Base-by-base conservation (phyloP, 176 grass and related monocot genomes). In the Cenchrus americanus region DNA sequence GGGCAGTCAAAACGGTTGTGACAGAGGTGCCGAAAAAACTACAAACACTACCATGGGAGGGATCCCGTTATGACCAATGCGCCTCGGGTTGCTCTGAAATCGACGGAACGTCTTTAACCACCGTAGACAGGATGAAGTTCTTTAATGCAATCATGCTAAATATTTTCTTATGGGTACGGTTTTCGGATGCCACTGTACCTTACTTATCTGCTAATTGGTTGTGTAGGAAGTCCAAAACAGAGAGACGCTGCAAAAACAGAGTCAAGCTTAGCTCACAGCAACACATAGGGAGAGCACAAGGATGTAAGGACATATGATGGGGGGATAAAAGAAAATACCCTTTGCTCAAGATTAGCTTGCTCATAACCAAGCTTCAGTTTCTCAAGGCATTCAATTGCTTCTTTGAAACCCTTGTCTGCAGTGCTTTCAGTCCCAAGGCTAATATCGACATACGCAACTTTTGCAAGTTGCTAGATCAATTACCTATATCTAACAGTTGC, bases 391-490 rank as follows among this genome's bases (percentile, higher is more conserved):
- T 88, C 68, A 73, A 32, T 73, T 52, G 71, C 48, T 73, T 53
- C 71, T 48, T 53, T 2, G 8, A 73, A 53, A 73, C 24, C 71
- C 27, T 21, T 14, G 17, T 34, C 71, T 53, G 49, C 48, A 0
- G 64, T 72, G 34, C 84, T 86, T 65, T 95, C 87, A 15, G 95
- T 88, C 11, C 93, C 93, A 30, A 95, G 85, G 84, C 94, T 95
- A 50, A 6, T 1, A 34, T 52, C 26, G 37, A 52, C 80, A 34
- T 54, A 24, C 0, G 24, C 89, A 58, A 98, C 91, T 98, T 92
- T 95, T n/a, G 89, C 93, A 73, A 95, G 87, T 87, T 67, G 87
- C 93, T 37, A 98, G 44, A 88, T 95, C 96, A 77, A 93, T 83
- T 57, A 93, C 91, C 93, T 97, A 65, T 27, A 87, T 60, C 19